Evolutionary conservation across 345 rosid species (phyloP), one percentile per base, ranked within the genome.

Genomic region (Schrenkiella parvula): DNA sequence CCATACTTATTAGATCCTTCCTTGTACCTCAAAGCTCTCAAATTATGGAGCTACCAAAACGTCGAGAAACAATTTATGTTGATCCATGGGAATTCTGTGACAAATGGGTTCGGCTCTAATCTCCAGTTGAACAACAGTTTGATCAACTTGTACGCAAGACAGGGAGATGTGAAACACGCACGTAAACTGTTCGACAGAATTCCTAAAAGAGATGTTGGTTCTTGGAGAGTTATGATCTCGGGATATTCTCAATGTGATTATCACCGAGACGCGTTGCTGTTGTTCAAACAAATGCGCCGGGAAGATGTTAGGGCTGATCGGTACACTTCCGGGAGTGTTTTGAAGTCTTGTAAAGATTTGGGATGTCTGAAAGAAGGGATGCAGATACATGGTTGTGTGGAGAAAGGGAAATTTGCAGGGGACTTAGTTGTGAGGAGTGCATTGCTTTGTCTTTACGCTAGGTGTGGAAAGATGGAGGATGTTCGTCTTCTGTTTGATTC

Each of bases 181-280:
- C 82, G 62, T 43, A 84, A 82, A 0, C 64, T 87, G 84, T 91
- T 91, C 47, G 91, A 76, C 60, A 70, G 73, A 84, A 84, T 91
- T 83, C 66, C 81, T n/a, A 61, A 81, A 0, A 84, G 84, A 64
- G 79, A 79, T 78, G 82, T 87, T 29, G 84, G 82, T 47, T 78
- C 97, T 18, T 90, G 92, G 97, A 88, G 88, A 1, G 87, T 80
- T 35, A 82, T 88, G 85, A 77, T 91, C 69, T 78, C 84, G 3
- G 87, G 88, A 11, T 87, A 66, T 60, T 66, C 81, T 26, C 80
- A 72, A 22, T 34, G 64, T 18, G 82, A 80, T 34, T 43, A 8
- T 51, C 69, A 39, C 46, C 63, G 65, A 60, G 29, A 74, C 29
- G 86, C 84, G 3, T 62, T 91, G 55, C n/a, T 54, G 15, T 48